Evolutionary conservation across 1,284 basidiomycete genomes (phyloP), one percentile per base, ranked within the genome.

Genomic region (Marasmius sp.): DNA sequence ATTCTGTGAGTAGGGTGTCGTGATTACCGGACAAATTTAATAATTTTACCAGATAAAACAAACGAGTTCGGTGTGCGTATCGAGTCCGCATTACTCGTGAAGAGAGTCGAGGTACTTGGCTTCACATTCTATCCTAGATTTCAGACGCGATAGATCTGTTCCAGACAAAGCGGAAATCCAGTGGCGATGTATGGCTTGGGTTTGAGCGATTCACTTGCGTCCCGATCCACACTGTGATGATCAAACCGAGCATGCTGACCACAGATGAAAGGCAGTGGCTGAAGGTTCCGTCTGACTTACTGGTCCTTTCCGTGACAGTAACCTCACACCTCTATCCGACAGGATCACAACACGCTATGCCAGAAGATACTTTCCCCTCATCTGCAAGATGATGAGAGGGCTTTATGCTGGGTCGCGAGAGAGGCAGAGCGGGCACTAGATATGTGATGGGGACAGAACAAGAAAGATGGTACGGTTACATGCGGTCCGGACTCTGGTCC

Each of bases 161-260:
- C 27, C 58, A 91, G 85, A 92, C 88, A 11, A 86, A 83, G 75
- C 81, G 85, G 70, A 82, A 88, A 67, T 91, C 87, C 75, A 89
- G 86, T 62, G 87, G 86, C 20, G 81, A 87, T 67, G 77, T 85
- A 47, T 97, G 91, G 89, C 83, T 95, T 33, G 88, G 87, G 5
- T 96, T 95, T 71, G 93, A 96, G 75, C 88, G 91, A 11, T 79
- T 97, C 65, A 96, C 95, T 2, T 91, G 89, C 73, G 94, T 96
- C 4, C 97, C 97, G 0, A 97, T 98, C 70, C 93, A 97, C 77
- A 93, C 92, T 3, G 85, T 87, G 66, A 90, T 99, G 83, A 87
- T 98, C 59, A 92, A 95, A 70, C 87, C 89, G 59, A 79, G 75
- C 45, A 85, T 98, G 83, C 82, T 98, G 65, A 87, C 87, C 12